Conservation (phyloP, 1,284 basidiomycete genomes). For the Boletus mariae region DNA sequence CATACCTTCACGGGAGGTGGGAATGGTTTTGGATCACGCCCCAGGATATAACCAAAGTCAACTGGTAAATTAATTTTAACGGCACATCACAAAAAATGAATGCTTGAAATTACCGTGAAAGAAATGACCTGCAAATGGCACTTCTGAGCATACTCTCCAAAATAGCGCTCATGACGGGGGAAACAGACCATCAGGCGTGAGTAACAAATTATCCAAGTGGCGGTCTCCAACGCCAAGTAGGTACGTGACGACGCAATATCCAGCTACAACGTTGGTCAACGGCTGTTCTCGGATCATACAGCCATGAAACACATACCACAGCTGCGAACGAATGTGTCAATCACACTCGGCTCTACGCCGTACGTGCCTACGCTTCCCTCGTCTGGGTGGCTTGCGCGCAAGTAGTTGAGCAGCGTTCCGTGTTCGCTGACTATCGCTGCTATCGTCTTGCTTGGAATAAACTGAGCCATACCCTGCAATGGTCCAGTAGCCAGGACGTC, state of each 20-base stretch:
- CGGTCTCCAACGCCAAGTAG: conserved; percentile 96
- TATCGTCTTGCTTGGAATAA: conserved; percentile 92
- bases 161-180: conserved; percentile 9
- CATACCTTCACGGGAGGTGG: conserved; percentile 98
- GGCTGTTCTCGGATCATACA: not conserved
- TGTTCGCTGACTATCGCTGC: conserved; percentile 91
- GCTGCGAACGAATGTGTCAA: conserved; percentile 95
- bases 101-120: conserved; percentile 66
- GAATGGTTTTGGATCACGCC: conserved; percentile 96
- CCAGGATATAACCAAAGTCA: conserved; percentile 98
- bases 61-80: conserved; percentile 48
- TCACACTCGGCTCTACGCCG: conserved; percentile 86
- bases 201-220: conserved; percentile 92
- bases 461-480: conserved; percentile 94
- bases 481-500: conserved; percentile 92
- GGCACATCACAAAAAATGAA: not conserved
- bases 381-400: conserved; percentile 84
- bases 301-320: conserved; percentile 68
- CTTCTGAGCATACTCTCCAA: conserved; percentile 2
- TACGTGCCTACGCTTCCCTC: conserved; percentile 90
- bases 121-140: conserved; percentile 57
- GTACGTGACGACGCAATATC: conserved; percentile 98
- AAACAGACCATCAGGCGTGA: conserved; percentile 83
- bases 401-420: conserved; percentile 87
- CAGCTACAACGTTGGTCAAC: conserved; percentile 54